Evolutionary conservation across 306 rosid species (phyloP), one percentile per base, ranked within the genome.

Genomic region (Rosa lucieae): DNA sequence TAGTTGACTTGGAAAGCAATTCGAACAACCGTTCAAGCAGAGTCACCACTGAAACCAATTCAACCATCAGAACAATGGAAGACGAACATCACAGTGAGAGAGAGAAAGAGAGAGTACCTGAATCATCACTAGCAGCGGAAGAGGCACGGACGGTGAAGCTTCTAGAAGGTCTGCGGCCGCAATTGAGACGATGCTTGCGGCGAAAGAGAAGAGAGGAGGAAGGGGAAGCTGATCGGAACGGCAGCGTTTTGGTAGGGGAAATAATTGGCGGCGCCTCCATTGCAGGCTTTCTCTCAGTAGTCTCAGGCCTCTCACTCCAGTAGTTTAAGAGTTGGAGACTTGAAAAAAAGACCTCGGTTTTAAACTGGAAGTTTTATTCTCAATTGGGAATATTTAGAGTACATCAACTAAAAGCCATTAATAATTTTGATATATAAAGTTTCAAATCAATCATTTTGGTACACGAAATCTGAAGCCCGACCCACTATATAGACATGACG

Each of bases 221-320:
- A 42, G 61, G 48, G 8, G 90, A 86, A 3, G 92, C 70, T 2
- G 86, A 61, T 48, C 83, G 88, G 70, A 82, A 37, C 35, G 79
- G 9, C 44, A 5, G 66, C 47, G 78, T 43, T 47, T 66, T 49
- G 17, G 87, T 49, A 29, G 85, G 74, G 48, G 79, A 82, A 10
- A 82, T 29, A 23, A 80, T 81, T 12, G 97, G 78, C 84, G 92
- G 86, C 90, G 94, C 92, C 86, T 90, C 98, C 98, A 92, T 94
- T 74, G 82, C 51, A 80, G 56, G 58, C 10, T 51, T 47, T 20
- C 37, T 5, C 37, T 73, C 40, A 39, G 39, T 14, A n/a, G 40
- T 15, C 32, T 73, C 14, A 18, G 26, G 37, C 37, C 37, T 32
- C 35, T 32, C 37, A 32, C 37, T 32, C 37, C 37, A 32, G 3